Conservation (phyloP, 2,329 filamentous ascomycete genomes). For the Colletotrichum sp. region DNA sequence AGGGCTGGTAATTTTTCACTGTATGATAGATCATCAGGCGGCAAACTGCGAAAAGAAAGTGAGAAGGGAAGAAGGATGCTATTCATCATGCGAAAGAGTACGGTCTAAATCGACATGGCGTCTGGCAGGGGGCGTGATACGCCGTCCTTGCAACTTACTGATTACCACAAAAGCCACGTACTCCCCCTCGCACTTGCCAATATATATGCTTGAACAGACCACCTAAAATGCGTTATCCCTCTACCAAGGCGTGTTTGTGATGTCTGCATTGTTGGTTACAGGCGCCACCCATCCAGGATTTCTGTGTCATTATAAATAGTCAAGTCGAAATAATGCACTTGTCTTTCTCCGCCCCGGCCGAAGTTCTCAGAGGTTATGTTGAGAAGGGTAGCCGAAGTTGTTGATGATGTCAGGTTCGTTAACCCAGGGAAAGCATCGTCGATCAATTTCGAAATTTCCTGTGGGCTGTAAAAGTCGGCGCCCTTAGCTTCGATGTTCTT, state of each 20-base stretch:
- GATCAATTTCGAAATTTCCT: background rate
- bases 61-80: too few relatives aligned
- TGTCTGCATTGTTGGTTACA: background rate
- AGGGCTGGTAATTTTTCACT: background rate
- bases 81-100: background rate
- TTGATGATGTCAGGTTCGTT: background rate
- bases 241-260: background rate
- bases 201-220: background rate
- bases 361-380: slow-evolving; percentile 13
- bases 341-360: background rate
- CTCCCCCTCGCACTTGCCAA: background rate
- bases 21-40: background rate
- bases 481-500: slow-evolving; percentile 12
- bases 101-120: background rate
- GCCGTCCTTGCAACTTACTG: background rate
- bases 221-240: background rate
- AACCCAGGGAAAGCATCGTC: background rate
- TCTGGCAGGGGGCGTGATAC: background rate
- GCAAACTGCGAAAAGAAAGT: too few relatives aligned
- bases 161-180: background rate
- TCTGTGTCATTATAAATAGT: background rate
- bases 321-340: background rate
- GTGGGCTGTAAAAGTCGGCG: background rate
- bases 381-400: background rate
- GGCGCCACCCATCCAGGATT: background rate